A percentile compares a stretch with the other conserved stretches of the same genome.
These are phyloP conservation scores for Eremothecium coryli DNA, from an alignment of 1,139 yeast genomes.

Conservation along the genomic window DNA sequence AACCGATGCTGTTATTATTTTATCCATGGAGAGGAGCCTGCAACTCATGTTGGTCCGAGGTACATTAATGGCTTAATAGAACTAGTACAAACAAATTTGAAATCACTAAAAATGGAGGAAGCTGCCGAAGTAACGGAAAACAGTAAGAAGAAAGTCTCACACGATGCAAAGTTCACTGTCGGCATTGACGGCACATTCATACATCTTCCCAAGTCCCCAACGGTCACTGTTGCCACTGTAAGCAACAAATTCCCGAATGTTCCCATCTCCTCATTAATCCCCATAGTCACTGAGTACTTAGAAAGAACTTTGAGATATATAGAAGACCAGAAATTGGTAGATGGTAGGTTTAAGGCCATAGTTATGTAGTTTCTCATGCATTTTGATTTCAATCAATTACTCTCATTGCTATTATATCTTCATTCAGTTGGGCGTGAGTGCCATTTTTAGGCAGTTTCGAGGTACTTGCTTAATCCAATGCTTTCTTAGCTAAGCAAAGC, in stretches of 20 bases:
- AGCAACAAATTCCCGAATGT: slow-evolving; percentile 12
- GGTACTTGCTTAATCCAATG: too few species aligned
- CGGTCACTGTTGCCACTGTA: slow-evolving; percentile 13
- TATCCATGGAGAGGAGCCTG: slow-evolving; percentile 67
- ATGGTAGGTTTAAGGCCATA: slow-evolving; percentile 52
- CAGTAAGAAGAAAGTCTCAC: slow-evolving; percentile 31
- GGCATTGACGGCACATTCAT: slow-evolving; percentile 25
- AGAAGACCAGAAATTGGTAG: slow-evolving; percentile 53
- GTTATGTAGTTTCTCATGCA: slow-evolving; percentile 6
- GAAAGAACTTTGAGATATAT: slow-evolving; percentile 62
- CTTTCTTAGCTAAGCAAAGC: too few species aligned
- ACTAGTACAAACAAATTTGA: slow-evolving; percentile 67
- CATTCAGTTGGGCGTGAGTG: too few species aligned
- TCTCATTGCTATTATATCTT: too few species aligned
- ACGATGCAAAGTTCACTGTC: slow-evolving; percentile 19
- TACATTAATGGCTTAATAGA: slow-evolving; percentile 84
- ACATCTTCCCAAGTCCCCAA: slow-evolving; percentile 13
- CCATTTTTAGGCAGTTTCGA: too few species aligned
- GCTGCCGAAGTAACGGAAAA: slow-evolving; percentile 18
- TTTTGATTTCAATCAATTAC: too few species aligned
- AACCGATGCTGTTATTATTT: slow-evolving; percentile 78
- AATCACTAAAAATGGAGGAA: slow-evolving; percentile 39
- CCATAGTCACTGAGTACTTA: slow-evolving; percentile 28
- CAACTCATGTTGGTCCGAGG: slow-evolving; percentile 60
- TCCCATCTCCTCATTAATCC: slow-evolving; percentile 10